Percentiles rank a stretch among this genome's conserved stretches.
phyloP scores from a whole-genome alignment of 164 flowering plant species.

The Vitis riparia region DNA sequence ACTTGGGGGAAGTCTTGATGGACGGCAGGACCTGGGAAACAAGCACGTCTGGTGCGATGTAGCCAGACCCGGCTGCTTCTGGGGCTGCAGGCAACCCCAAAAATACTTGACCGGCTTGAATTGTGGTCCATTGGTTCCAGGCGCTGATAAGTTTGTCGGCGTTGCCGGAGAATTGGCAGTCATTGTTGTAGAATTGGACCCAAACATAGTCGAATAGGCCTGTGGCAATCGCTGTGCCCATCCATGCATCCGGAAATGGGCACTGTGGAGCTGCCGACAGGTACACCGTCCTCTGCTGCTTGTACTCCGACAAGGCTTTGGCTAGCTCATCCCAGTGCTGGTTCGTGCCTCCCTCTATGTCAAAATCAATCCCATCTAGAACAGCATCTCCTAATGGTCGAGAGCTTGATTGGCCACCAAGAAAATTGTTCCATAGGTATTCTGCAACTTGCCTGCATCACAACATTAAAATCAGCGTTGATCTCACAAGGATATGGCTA shows the following conservation, averaged over 20 bases:
- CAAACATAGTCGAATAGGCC: conserved; percentile 24
- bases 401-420: too few relatives aligned
- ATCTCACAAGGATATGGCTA: too few relatives aligned
- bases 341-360: too few relatives aligned
- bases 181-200: conserved; percentile 28
- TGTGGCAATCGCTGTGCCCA: conserved; percentile 10
- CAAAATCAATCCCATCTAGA: too few relatives aligned
- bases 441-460: too few relatives aligned
- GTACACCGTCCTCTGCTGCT: neutral
- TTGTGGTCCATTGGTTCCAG: conserved; percentile 13
- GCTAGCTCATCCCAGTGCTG: too few relatives aligned
- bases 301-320: too few relatives aligned
- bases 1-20: neutral
- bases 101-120: neutral
- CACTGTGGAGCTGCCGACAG: conserved; percentile 25
- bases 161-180: conserved; percentile 10
- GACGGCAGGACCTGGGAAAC: conserved; percentile 4
- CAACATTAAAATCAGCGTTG: too few relatives aligned
- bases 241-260: conserved; percentile 9
- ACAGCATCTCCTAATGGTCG: too few relatives aligned
- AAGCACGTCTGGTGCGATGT: neutral
- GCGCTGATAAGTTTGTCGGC: neutral
- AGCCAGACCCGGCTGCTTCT: conserved; percentile 8
- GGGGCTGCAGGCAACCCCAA: conserved; percentile 15
- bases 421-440: too few relatives aligned